A percentile compares a stretch with the other conserved stretches of the same genome.
phyloP scores from a whole-genome alignment of 768 basidiomycete species.

The Sporobolomyces phaffii region DNA sequence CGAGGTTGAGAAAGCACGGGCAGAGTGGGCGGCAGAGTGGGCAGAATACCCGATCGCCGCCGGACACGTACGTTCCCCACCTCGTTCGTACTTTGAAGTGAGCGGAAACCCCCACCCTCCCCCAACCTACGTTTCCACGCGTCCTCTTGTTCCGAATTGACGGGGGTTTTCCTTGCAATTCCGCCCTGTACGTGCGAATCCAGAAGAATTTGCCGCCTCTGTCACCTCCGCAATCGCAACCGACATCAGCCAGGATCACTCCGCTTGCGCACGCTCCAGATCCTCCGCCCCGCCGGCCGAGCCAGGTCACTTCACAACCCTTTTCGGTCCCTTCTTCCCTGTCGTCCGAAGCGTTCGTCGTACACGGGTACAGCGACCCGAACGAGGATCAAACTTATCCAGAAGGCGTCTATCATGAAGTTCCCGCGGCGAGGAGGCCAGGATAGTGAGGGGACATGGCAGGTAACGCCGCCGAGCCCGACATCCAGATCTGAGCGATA shows the following conservation, averaged over 20 bases:
- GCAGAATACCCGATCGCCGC: conserved; percentile 1
- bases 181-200: too few species aligned
- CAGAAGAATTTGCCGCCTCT: not conserved
- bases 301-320: not conserved
- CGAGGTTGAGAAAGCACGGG: not conserved
- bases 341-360: conserved; percentile 2
- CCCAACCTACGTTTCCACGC: too few species aligned
- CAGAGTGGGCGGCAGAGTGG: conserved; percentile 1
- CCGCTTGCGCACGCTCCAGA: too few species aligned
- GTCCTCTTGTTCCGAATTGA: too few species aligned
- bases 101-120: not conserved
- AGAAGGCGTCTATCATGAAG: not conserved
- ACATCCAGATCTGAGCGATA: too few species aligned
- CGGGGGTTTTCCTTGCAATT: not conserved
- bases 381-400: not conserved
- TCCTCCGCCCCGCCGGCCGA: too few species aligned
- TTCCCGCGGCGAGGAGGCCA: too few species aligned
- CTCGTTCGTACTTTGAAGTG: not conserved
- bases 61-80: not conserved
- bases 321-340: conserved; percentile 1
- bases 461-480: too few species aligned
- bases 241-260: too few species aligned
- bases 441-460: too few species aligned
- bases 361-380: not conserved
- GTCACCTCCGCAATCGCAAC: not conserved